These are phyloP conservation scores for Posidonia oceanica DNA, from an alignment of 116 monocot genomes.

Conservation along the genomic window DNA sequence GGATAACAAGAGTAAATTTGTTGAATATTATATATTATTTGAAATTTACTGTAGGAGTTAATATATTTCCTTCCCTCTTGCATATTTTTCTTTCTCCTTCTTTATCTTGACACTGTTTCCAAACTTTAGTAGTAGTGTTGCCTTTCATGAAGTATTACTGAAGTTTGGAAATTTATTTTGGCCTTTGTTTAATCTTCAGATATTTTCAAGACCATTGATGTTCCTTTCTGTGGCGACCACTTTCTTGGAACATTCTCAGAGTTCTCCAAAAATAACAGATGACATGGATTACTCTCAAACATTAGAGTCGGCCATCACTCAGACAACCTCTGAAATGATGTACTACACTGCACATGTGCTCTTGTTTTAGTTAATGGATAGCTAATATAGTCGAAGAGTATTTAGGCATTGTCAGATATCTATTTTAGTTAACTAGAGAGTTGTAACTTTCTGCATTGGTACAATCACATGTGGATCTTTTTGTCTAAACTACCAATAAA, in stretches of 20 bases:
- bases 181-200: slow-evolving; percentile 18
- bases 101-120: too few species aligned
- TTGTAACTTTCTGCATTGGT: too few species aligned
- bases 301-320: neutral
- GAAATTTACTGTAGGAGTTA: too few species aligned
- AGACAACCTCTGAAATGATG: slow-evolving; percentile 5
- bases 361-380: neutral
- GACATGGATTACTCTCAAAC: slow-evolving; percentile 2
- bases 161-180: slow-evolving; percentile 1
- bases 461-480: too few species aligned
- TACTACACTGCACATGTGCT: neutral
- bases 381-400: too few species aligned
- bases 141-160: neutral
- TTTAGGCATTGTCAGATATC: too few species aligned
- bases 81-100: too few species aligned
- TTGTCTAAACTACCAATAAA: too few species aligned
- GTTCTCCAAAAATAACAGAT: slow-evolving; percentile 7
- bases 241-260: slow-evolving; percentile 28
- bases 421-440: too few species aligned
- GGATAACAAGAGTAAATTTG: too few species aligned
- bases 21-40: too few species aligned
- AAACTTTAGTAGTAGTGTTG: neutral
- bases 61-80: too few species aligned
- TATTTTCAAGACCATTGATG: slow-evolving; percentile 47
- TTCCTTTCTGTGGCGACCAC: slow-evolving; percentile 40